phyloP scores from a whole-genome alignment of 257 asterid species.

The Lithospermum erythrorhizon region DNA sequence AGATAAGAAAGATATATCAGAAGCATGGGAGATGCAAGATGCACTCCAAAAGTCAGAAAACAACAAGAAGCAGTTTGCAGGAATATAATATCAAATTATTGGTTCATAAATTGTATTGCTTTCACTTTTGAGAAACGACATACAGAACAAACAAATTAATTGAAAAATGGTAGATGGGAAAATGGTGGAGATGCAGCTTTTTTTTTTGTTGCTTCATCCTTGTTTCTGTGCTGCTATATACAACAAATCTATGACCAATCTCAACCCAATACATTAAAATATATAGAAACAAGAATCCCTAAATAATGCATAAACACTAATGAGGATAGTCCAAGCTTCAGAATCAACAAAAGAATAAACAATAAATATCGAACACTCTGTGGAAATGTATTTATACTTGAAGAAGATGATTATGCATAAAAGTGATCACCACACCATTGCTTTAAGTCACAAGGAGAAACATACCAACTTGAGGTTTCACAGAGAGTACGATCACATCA shows the following conservation, averaged over 20 bases:
- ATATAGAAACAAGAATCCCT: no score
- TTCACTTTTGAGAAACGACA: background rate
- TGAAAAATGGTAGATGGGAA: no score
- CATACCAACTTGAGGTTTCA: slow-evolving; percentile 91
- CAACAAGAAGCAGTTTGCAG: background rate
- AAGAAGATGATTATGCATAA: background rate
- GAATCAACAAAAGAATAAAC: no score
- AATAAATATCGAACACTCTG: background rate
- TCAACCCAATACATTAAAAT: background rate
- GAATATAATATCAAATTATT: background rate
- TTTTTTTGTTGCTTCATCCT: background rate
- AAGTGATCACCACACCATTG: background rate
- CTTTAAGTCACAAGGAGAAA: background rate
- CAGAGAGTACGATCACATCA: slow-evolving; percentile 77
- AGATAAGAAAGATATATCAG: slow-evolving; percentile 1
- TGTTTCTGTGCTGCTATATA: background rate
- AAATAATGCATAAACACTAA: no score
- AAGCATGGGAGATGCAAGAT: background rate
- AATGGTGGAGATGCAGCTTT: background rate
- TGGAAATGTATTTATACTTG: no score
- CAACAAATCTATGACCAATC: background rate
- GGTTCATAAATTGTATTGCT: no score
- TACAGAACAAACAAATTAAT: no score
- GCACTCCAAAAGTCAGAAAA: no score
- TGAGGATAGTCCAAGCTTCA: no score